Evolutionary conservation across 345 rosid species (phyloP).

Genomic region (Murraya paniculata): DNA sequence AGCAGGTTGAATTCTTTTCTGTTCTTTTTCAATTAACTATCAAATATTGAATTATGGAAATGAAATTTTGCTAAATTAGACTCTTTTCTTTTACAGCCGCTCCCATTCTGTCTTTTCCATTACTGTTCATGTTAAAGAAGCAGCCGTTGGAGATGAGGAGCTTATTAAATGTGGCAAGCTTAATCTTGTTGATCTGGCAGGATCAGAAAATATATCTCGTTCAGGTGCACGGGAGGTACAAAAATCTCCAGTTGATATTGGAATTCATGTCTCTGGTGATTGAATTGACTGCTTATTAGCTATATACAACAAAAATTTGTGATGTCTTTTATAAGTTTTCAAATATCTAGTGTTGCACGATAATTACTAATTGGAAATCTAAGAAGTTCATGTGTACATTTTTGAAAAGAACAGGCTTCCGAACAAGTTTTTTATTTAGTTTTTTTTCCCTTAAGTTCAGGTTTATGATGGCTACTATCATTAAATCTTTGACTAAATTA

Average conservation of each 20-base stretch:
- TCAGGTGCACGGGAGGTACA: slow-evolving; percentile 83
- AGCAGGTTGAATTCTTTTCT: slow-evolving; percentile 51
- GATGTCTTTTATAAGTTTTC: background rate
- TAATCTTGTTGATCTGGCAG: slow-evolving; percentile 97
- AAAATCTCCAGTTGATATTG: background rate
- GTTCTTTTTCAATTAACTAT: background rate
- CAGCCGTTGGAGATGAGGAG: slow-evolving; percentile 80
- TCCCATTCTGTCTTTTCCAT: slow-evolving; percentile 95
- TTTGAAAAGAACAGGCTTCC: background rate
- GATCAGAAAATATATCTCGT: slow-evolving; percentile 89
- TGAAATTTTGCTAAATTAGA: slow-evolving; percentile 4
- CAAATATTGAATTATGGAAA: background rate
- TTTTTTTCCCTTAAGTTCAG: background rate
- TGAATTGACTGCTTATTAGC: background rate
- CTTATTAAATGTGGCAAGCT: slow-evolving; percentile 95
- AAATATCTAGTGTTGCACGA: background rate
- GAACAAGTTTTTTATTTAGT: background rate
- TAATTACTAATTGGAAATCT: background rate
- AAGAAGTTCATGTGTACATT: no score
- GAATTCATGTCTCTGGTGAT: background rate
- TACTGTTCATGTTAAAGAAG: slow-evolving; percentile 75
- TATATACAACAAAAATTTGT: background rate
- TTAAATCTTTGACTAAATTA: slow-evolving; percentile 15
- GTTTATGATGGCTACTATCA: background rate
- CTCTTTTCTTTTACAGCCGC: slow-evolving; percentile 50